Percentiles rank a stretch among this genome's conserved stretches.
These are phyloP conservation scores for Trametopsis cervina DNA, from an alignment of 768 basidiomycete species.

Conservation along the genomic window DNA sequence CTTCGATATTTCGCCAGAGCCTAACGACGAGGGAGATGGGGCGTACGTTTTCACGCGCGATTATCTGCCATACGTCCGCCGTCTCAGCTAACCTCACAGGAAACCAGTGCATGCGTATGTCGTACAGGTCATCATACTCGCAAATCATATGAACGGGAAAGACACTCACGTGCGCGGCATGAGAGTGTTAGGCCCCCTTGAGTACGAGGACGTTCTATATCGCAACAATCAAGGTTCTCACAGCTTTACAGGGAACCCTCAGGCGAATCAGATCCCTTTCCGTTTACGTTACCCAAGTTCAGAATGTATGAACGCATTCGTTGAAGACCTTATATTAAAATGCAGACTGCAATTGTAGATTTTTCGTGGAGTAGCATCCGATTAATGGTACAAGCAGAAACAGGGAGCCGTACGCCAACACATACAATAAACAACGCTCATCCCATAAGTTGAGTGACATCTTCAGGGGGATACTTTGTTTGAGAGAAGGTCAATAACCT, in stretches of 20 bases:
- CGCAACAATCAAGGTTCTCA: not conserved
- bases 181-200: constrained; percentile 76
- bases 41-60: constrained; percentile 42
- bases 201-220: constrained; percentile 39
- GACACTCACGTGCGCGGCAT: constrained; percentile 96
- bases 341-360: too few relatives aligned
- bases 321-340: constrained; percentile 21
- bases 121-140: constrained; percentile 81
- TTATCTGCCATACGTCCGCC: not conserved
- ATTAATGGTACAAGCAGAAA: too few relatives aligned
- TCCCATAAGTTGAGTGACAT: constrained; percentile 91
- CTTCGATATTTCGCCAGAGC: constrained; percentile 76
- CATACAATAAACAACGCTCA: too few relatives aligned
- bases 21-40: constrained; percentile 71
- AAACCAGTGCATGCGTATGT: constrained; percentile 87
- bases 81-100: constrained; percentile 32
- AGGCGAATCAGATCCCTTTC: constrained; percentile 54
- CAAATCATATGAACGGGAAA: constrained; percentile 97
- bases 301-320: constrained; percentile 78
- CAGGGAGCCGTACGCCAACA: too few relatives aligned
- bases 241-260: constrained; percentile 11
- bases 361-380: too few relatives aligned
- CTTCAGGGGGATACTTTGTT: constrained; percentile 91
- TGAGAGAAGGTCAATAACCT: constrained; percentile 94
- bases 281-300: constrained; percentile 57